phyloP scores from a whole-genome alignment of 805 yeast species.

The Candida patagonica region DNA sequence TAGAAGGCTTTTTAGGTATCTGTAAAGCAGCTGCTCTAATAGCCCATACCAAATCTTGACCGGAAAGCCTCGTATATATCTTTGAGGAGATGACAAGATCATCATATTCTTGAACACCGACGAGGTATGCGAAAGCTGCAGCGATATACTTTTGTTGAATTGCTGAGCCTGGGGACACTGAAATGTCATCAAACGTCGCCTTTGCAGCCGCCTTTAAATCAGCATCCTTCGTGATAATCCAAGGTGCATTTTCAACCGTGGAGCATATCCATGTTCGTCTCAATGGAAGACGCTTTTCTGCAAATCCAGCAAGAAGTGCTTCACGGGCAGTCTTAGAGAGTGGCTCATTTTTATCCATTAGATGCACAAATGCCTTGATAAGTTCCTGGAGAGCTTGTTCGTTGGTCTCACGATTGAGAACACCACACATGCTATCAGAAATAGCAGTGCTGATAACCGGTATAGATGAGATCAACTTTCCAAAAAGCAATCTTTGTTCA shows the following conservation, averaged over 20 bases:
- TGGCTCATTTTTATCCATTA: background rate
- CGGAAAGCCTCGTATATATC: conserved; percentile 12
- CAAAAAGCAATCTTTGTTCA: conserved; percentile 54
- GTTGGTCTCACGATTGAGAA: conserved; percentile 66
- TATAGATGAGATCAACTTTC: conserved; percentile 34
- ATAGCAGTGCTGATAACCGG: conserved; percentile 27
- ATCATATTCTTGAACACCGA: background rate
- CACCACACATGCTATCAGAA: conserved; percentile 37
- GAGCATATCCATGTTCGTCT: conserved; percentile 60
- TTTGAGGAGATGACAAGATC: conserved; percentile 4
- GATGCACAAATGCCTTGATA: conserved; percentile 37
- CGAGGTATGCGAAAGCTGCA: conserved; percentile 39
- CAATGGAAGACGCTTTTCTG: conserved; percentile 52
- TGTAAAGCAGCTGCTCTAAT: background rate
- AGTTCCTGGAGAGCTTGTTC: conserved; percentile 49
- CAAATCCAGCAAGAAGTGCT: conserved; percentile 47
- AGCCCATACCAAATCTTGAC: conserved; percentile 10
- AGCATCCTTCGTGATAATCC: background rate
- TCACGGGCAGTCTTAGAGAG: conserved; percentile 8
- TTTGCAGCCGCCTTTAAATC: conserved; percentile 14
- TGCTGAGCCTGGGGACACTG: conserved; percentile 44
- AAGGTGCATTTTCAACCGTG: conserved; percentile 19
- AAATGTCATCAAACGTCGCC: conserved; percentile 35
- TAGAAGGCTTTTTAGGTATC: background rate
- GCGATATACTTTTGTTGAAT: conserved; percentile 43